Base-by-base conservation (phyloP, 164 flowering plant genomes). In the Amborella trichopoda region DNA sequence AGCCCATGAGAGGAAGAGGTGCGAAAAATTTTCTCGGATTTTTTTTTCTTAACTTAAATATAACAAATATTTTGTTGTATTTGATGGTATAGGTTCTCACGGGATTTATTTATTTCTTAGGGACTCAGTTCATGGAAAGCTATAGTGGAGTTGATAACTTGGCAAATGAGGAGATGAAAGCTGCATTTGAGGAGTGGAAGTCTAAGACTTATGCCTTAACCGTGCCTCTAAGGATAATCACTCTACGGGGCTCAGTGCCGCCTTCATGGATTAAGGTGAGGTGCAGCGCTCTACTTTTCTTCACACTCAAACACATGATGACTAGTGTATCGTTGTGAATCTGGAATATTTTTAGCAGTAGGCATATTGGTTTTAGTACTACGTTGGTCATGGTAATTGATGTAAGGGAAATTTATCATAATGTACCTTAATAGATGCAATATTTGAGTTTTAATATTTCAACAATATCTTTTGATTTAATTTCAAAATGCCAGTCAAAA, bases 241-340 rank as follows among this genome's bases (percentile, higher is more conserved):
- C 91, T 59, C 71, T 85, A 0, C 84, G 76, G 33, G 85, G 78
- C 46, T 85, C 97, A 11, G 24, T 83, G 3, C 94, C 95, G 51
- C 91, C 72, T 37, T 52, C 65, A 23, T 68, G 72, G 72, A 20
- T 53, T 46, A 68, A 63, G 68, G 72, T 68, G 34, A 24, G 25
- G 12, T 44, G 12, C 43, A 19, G 10, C 19, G 16, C 34, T 9
- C 34, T 30, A n/a, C n/a, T n/a, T n/a, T n/a, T n/a, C n/a, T n/a
- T n/a, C n/a, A n/a, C n/a, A n/a, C n/a, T n/a, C n/a, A n/a, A n/a
- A n/a, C n/a, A n/a, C n/a, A n/a, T n/a, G n/a, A n/a, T n/a, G n/a
- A n/a, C n/a, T n/a, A n/a, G n/a, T n/a, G n/a, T n/a, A n/a, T n/a
- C n/a, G n/a, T n/a, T n/a, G n/a, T n/a, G n/a, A n/a, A n/a, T n/a